Evolutionary conservation across 2,329 filamentous ascomycete genomes (phyloP), one percentile per base, ranked within the genome.

Genomic region (Sclerotinia glacialis): DNA sequence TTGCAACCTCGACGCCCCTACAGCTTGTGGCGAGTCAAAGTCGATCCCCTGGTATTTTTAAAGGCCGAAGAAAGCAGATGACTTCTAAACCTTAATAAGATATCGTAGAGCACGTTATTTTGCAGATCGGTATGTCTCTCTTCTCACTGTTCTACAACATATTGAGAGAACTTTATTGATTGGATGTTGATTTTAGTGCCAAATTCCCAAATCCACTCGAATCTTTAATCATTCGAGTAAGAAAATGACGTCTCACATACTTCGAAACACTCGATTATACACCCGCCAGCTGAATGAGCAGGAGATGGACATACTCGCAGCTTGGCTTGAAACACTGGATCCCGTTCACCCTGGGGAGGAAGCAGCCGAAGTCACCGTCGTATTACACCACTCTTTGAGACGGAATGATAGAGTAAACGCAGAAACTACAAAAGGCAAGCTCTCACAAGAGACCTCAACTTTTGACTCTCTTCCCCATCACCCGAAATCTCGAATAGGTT

Each of bases 321-420:
- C 49, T 52, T 52, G 49, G 49, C 49, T 52, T 52, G 49, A 28
- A 52, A 52, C 49, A 28, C 49, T 52, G 3, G 49, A 52, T 52
- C 49, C 26, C 6, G 49, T 52, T 26, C 26, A 28, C 9, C 49
- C 49, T 14, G 49, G 49, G 12, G 49, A 52, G 14, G 49, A 52
- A 52, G 26, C 49, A 50, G 49, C 49, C 6, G 49, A 52, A 52
- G 49, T 52, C 49, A 52, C 49, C 28, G 49, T 52, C 49, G 49
- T 52, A 8, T 28, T 52, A 28, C 26, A 52, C 21, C 26, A 52
- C 26, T 28, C 49, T 14, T 3, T 52, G 9, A 52, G 49, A 52
- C 14, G 26, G 14, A 52, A 52, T 28, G 5, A 28, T 28, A 52
- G 16, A 52, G 5, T 52, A 14, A 52, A 52, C 31, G 49, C 26